Evolutionary conservation across 129 eudicot species (phyloP).

Genomic region (Centella asiatica): DNA sequence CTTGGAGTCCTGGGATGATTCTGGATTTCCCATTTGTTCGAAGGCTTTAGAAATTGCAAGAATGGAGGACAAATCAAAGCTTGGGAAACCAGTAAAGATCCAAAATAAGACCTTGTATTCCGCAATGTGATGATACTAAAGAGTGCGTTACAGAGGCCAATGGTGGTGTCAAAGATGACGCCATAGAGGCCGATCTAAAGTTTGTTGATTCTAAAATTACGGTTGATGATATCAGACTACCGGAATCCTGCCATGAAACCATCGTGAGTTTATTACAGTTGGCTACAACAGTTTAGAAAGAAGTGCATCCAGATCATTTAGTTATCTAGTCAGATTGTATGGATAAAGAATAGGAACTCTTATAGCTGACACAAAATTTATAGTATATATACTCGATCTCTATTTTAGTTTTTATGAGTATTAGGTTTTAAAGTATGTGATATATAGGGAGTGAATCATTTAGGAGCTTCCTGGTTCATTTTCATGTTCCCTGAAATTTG

Average conservation of each 20-base stretch:
- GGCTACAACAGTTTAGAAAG: background rate
- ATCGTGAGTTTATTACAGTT: background rate
- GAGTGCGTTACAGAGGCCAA: background rate
- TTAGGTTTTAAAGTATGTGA: too few relatives aligned
- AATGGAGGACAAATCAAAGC: constrained; percentile 73
- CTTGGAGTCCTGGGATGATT: constrained; percentile 87
- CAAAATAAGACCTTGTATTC: constrained; percentile 29
- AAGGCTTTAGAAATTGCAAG: constrained; percentile 76
- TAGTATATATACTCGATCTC: too few relatives aligned
- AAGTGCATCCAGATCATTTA: background rate
- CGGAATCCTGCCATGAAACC: background rate
- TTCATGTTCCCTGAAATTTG: too few relatives aligned
- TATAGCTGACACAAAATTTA: too few relatives aligned
- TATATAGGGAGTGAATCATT: too few relatives aligned
- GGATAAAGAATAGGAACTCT: background rate
- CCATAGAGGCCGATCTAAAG: background rate
- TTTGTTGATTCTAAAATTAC: background rate
- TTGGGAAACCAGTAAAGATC: constrained; percentile 90
- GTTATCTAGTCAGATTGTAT: background rate
- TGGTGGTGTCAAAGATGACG: constrained; percentile 7
- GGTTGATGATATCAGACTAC: background rate
- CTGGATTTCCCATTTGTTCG: constrained; percentile 69
- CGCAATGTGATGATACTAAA: constrained; percentile 13
- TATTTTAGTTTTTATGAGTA: too few relatives aligned
- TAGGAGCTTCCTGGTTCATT: too few relatives aligned